Evolutionary conservation across 108 stramenopile species (phyloP).

Genomic region (Poteriospumella lacustris): DNA sequence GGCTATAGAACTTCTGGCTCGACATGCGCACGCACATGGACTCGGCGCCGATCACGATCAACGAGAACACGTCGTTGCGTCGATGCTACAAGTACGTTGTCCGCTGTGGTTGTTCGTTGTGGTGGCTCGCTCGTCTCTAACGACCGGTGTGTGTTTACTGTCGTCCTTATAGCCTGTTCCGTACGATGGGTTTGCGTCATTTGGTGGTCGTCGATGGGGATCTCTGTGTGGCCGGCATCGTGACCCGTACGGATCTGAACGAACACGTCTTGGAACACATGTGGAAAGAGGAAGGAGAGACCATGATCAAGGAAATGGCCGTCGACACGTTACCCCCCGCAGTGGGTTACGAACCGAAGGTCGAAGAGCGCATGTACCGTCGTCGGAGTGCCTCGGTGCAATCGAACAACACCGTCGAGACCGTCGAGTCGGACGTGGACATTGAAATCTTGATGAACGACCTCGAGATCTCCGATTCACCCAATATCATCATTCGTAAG

Average conservation of each 20-base stretch:
- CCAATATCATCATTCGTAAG: background rate
- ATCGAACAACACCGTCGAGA: background rate
- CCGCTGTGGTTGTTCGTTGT: too few species aligned
- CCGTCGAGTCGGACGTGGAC: conserved; percentile 4
- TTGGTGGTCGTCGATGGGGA: conserved; percentile 50
- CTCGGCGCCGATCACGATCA: background rate
- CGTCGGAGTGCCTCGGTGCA: background rate
- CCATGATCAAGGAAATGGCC: conserved; percentile 12
- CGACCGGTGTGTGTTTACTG: background rate
- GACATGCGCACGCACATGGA: conserved; percentile 23
- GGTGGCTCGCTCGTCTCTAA: too few species aligned
- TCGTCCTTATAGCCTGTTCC: conserved; percentile 41
- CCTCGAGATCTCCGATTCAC: background rate
- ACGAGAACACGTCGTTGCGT: conserved; percentile 1
- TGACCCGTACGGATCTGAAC: conserved; percentile 39
- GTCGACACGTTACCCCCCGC: conserved; percentile 21
- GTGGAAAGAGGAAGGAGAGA: conserved; percentile 6
- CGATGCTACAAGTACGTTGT: conserved; percentile 21
- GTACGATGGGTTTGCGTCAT: conserved; percentile 55
- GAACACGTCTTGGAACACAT: background rate
- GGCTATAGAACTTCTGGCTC: conserved; percentile 10
- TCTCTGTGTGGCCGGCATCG: conserved; percentile 47
- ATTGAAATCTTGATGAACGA: conserved; percentile 5
- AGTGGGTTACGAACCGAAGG: conserved; percentile 11
- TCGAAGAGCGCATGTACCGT: background rate